Evolutionary conservation across 208 protist genomes (phyloP).

Genomic region (Balamuthia mandrillaris): DNA sequence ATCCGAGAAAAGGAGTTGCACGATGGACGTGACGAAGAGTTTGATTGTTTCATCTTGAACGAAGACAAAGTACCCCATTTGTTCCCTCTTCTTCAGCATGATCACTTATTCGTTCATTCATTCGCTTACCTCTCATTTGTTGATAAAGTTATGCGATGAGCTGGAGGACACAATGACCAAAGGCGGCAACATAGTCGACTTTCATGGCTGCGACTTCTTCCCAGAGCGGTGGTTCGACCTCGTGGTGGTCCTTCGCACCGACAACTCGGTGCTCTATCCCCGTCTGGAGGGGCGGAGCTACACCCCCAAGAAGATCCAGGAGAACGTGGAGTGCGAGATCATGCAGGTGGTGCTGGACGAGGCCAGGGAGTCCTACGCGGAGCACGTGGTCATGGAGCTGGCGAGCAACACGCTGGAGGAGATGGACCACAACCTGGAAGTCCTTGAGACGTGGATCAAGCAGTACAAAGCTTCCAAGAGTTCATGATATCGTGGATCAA

Average conservation of each 20-base stretch:
- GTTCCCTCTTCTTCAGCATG: neutral
- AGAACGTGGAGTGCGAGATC: slow-evolving; percentile 96
- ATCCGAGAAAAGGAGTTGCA: slow-evolving; percentile 86
- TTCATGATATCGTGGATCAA: too few species aligned
- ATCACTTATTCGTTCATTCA: neutral
- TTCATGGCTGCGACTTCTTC: slow-evolving; percentile 93
- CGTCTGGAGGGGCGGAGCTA: slow-evolving; percentile 85
- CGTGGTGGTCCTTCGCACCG: slow-evolving; percentile 89
- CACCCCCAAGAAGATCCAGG: slow-evolving; percentile 84
- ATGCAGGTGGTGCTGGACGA: slow-evolving; percentile 93
- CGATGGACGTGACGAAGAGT: slow-evolving; percentile 85
- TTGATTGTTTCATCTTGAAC: slow-evolving; percentile 88
- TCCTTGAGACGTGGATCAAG: slow-evolving; percentile 56
- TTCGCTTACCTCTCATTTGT: neutral
- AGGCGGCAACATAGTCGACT: slow-evolving; percentile 88
- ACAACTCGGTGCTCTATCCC: slow-evolving; percentile 86
- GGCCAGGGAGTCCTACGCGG: slow-evolving; percentile 83
- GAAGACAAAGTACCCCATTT: slow-evolving; percentile 77
- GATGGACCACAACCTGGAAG: slow-evolving; percentile 81
- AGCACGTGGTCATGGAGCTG: slow-evolving; percentile 82
- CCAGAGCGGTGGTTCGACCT: slow-evolving; percentile 95
- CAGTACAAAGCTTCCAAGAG: too few species aligned
- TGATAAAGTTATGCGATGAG: slow-evolving; percentile 87
- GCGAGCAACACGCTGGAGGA: slow-evolving; percentile 88
- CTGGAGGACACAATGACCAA: slow-evolving; percentile 86